phyloP scores from a whole-genome alignment of 768 basidiomycete species.

The Chalciporus sphaerocephalus region DNA sequence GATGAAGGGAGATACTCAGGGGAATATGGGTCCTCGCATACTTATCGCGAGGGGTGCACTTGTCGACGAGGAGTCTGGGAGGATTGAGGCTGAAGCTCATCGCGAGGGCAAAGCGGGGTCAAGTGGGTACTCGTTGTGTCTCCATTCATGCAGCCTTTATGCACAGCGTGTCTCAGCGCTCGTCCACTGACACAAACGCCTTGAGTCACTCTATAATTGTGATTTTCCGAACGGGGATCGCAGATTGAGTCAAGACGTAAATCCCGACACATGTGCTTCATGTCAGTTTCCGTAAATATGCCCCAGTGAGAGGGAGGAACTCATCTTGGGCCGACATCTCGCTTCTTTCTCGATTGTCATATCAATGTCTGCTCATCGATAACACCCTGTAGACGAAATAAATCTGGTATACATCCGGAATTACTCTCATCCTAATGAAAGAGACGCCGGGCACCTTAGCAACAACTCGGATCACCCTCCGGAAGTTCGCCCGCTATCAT shows the following conservation, averaged over 20 bases:
- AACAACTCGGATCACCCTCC: slow-evolving; percentile 18
- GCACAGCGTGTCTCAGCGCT: slow-evolving; percentile 10
- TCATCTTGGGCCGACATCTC: slow-evolving; percentile 12
- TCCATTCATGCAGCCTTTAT: slow-evolving; percentile 20
- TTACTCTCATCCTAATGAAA: slow-evolving; percentile 13
- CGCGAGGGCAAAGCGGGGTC: background rate
- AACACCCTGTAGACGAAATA: slow-evolving; percentile 22
- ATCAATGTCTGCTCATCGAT: slow-evolving; percentile 12
- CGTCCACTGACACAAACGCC: slow-evolving; percentile 10
- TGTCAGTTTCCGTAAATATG: background rate
- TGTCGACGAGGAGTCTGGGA: slow-evolving; percentile 30
- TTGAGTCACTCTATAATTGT: too few relatives aligned
- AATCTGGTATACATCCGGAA: slow-evolving; percentile 13
- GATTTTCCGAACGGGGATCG: slow-evolving; percentile 2
- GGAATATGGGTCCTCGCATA: slow-evolving; percentile 31
- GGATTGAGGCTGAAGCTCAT: slow-evolving; percentile 15
- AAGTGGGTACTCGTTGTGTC: background rate
- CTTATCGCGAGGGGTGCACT: slow-evolving; percentile 33
- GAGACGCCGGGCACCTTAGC: slow-evolving; percentile 23
- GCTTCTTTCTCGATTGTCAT: slow-evolving; percentile 16
- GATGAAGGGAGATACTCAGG: slow-evolving; percentile 23
- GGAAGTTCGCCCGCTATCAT: background rate
- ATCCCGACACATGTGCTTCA: slow-evolving; percentile 14
- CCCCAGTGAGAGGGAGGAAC: background rate
- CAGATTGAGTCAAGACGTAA: slow-evolving; percentile 24